A percentile compares a stretch with the other conserved stretches of the same genome.
Evolutionary conservation across 2,329 filamentous ascomycete species (phyloP).

Genomic region (Lecanicillium sp.): DNA sequence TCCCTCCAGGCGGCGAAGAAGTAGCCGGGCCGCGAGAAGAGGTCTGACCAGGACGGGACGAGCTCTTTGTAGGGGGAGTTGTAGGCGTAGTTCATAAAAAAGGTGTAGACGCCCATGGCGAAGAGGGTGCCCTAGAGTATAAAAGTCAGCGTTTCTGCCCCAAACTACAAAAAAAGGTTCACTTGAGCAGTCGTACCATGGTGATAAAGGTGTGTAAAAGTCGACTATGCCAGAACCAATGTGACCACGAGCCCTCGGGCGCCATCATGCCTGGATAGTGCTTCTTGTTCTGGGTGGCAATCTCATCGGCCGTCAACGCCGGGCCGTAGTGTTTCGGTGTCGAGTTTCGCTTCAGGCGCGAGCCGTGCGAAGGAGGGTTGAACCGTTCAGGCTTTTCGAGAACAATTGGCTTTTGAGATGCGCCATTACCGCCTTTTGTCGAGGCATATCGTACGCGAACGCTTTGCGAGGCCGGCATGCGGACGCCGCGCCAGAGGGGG

Average conservation of each 20-base stretch:
- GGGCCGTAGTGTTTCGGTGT: conserved; percentile 68
- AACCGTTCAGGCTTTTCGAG: conserved; percentile 86
- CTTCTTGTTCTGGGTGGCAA: conserved; percentile 55
- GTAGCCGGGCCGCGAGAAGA: conserved; percentile 60
- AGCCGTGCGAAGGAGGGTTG: conserved; percentile 82
- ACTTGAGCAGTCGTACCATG: conserved; percentile 47
- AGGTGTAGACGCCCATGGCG: conserved; percentile 62
- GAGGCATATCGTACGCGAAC: conserved; percentile 27
- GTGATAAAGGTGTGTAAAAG: conserved; percentile 75
- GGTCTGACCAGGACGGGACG: conserved; percentile 61
- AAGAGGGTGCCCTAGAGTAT: conserved; percentile 58
- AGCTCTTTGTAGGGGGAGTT: conserved; percentile 75
- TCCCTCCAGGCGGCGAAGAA: conserved; percentile 58
- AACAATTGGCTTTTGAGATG: conserved; percentile 49
- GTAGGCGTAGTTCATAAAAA: conserved; percentile 68
- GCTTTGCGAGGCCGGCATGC: conserved; percentile 25
- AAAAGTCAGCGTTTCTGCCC: too few species aligned
- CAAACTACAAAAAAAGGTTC: background rate
- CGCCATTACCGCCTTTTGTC: conserved; percentile 6
- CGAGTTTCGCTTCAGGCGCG: conserved; percentile 49
- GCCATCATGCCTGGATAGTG: conserved; percentile 88
- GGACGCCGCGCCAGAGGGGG: conserved; percentile 42
- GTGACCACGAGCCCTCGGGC: conserved; percentile 68
- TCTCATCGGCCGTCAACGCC: conserved; percentile 56
- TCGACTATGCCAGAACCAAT: conserved; percentile 76